A percentile compares a stretch with the other conserved stretches of the same genome.
phyloP scores from a whole-genome alignment of 129 eudicot genomes.

The Dittrichia graveolens region DNA sequence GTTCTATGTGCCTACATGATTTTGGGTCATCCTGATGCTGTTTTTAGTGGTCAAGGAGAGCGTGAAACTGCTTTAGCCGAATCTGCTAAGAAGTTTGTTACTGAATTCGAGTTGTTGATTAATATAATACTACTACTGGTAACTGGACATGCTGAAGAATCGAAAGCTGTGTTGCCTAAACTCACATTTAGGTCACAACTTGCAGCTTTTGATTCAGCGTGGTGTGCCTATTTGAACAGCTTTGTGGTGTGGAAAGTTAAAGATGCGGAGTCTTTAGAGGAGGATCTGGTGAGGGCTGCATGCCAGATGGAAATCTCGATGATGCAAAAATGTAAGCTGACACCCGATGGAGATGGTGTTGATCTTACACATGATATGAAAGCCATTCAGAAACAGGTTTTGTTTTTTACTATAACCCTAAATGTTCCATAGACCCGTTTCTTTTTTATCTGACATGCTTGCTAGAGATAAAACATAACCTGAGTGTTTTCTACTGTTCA shows the following conservation, averaged over 20 bases:
- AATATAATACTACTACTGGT: constrained; percentile 50
- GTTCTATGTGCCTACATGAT: constrained; percentile 95
- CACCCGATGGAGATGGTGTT: constrained; percentile 68
- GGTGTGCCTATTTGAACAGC: constrained; percentile 89
- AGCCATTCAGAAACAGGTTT: constrained; percentile 96
- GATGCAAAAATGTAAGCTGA: constrained; percentile 94
- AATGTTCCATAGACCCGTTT: no score
- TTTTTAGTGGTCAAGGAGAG: constrained; percentile 84
- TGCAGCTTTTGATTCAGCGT: constrained; percentile 83
- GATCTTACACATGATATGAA: constrained; percentile 89
- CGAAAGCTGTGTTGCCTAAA: constrained; percentile 19
- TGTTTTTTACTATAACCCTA: not conserved
- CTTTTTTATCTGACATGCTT: no score
- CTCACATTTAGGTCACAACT: constrained; percentile 76
- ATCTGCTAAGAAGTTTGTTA: constrained; percentile 66
- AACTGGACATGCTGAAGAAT: constrained; percentile 33
- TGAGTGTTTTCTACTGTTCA: no score
- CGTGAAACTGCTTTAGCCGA: constrained; percentile 71
- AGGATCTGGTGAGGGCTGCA: constrained; percentile 98
- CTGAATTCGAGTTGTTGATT: constrained; percentile 73
- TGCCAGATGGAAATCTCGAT: constrained; percentile 95
- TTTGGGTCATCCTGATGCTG: constrained; percentile 89
- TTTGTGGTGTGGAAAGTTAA: constrained; percentile 98
- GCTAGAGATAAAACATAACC: no score
- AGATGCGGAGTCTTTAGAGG: constrained; percentile 91